These are phyloP conservation scores for Venturia nashicola DNA, from an alignment of 2,329 filamentous ascomycete genomes.

Conservation along the genomic window DNA sequence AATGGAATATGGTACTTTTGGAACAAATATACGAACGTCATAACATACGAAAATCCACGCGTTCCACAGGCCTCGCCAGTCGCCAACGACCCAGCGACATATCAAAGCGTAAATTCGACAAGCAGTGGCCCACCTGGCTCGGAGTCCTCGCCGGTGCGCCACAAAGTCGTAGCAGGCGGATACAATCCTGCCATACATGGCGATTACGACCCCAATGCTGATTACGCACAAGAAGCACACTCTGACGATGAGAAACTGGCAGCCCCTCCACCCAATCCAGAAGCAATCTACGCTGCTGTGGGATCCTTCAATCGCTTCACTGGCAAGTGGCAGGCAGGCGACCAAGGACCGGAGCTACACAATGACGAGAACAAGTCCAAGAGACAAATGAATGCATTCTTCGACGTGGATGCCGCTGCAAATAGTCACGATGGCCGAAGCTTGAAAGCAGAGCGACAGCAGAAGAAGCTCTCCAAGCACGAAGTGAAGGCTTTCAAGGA, in stretches of 20 bases:
- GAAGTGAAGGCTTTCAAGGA: slow-evolving; percentile 88
- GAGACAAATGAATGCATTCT: slow-evolving; percentile 86
- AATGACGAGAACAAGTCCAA: slow-evolving; percentile 78
- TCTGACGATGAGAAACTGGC: slow-evolving; percentile 27
- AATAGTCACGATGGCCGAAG: slow-evolving; percentile 84
- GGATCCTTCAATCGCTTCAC: slow-evolving; percentile 88
- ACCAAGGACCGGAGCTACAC: slow-evolving; percentile 60
- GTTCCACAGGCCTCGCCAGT: slow-evolving; percentile 32
- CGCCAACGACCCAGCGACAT: slow-evolving; percentile 16
- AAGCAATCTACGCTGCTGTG: slow-evolving; percentile 48
- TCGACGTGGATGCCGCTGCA: slow-evolving; percentile 88
- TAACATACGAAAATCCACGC: slow-evolving; percentile 81
- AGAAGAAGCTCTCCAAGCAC: slow-evolving; percentile 71
- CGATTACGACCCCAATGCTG: slow-evolving; percentile 90
- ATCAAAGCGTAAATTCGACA: neutral
- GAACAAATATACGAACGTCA: slow-evolving; percentile 63
- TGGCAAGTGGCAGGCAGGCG: slow-evolving; percentile 62
- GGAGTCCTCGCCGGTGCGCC: slow-evolving; percentile 15
- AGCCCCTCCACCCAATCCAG: slow-evolving; percentile 15
- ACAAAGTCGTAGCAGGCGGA: slow-evolving; percentile 45
- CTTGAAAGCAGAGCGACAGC: slow-evolving; percentile 77
- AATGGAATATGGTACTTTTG: slow-evolving; percentile 66
- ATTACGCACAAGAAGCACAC: slow-evolving; percentile 55
- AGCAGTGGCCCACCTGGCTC: slow-evolving; percentile 12
- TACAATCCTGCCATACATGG: slow-evolving; percentile 97